Percentiles rank a stretch among this genome's conserved stretches.
Conservation (phyloP, 768 basidiomycete species). For the Hortiboletus flavorubellus region DNA sequence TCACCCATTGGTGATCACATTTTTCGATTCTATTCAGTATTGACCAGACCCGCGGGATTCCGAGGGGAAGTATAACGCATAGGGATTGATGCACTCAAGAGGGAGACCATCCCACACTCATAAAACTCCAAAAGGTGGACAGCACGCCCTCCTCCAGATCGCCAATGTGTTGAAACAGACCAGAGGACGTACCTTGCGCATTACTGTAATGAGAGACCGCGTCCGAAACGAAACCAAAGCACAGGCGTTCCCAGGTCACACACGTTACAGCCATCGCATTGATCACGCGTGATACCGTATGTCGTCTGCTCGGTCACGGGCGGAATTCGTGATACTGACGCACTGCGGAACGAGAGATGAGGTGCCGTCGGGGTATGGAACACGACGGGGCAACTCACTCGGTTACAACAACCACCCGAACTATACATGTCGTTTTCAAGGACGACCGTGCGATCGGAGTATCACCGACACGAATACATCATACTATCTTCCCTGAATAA, state of each 20-base stretch:
- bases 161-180: slow-evolving; percentile 53
- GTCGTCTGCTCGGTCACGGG: slow-evolving; percentile 44
- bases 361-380: neutral
- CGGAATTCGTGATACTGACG: slow-evolving; percentile 51
- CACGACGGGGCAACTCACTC: slow-evolving; percentile 38
- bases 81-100: slow-evolving; percentile 5
- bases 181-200: slow-evolving; percentile 56
- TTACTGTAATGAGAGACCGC: neutral
- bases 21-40: too few species aligned
- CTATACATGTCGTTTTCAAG: slow-evolving; percentile 52
- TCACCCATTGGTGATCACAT: too few species aligned
- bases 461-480: slow-evolving; percentile 32
- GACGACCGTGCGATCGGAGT: slow-evolving; percentile 55
- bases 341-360: slow-evolving; percentile 36
- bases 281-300: slow-evolving; percentile 51
- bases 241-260: slow-evolving; percentile 50
- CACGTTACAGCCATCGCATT: slow-evolving; percentile 51
- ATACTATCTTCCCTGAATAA: slow-evolving; percentile 59
- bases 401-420: slow-evolving; percentile 52
- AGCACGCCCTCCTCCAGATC: slow-evolving; percentile 44
- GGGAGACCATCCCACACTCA: slow-evolving; percentile 35
- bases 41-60: too few species aligned
- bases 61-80: neutral
- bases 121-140: slow-evolving; percentile 55
- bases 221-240: neutral